Evolutionary conservation across 441 rosid genomes (phyloP).

Genomic region (Gossypium schwendimanii): DNA sequence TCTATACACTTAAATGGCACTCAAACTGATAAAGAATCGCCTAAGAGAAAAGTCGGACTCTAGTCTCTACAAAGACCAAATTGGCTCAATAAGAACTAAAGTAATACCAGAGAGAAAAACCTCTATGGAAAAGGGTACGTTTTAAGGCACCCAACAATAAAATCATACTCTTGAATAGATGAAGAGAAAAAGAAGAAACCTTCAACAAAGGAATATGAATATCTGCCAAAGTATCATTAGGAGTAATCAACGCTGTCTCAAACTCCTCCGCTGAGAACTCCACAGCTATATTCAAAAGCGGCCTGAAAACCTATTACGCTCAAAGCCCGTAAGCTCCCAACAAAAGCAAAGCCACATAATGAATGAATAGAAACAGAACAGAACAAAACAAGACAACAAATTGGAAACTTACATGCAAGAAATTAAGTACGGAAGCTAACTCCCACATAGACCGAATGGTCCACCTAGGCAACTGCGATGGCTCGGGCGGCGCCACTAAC

Average conservation of each 20-base stretch:
- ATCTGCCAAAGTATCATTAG: slow-evolving; percentile 83
- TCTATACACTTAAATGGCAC: background rate
- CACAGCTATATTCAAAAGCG: slow-evolving; percentile 60
- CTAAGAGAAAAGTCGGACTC: background rate
- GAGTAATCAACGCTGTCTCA: slow-evolving; percentile 77
- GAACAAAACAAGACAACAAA: background rate
- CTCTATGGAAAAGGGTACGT: background rate
- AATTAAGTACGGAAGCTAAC: slow-evolving; percentile 85
- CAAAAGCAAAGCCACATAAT: slow-evolving; percentile 8
- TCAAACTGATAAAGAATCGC: slow-evolving; percentile 10
- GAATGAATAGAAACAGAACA: background rate
- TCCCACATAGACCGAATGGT: slow-evolving; percentile 97
- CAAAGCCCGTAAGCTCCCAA: background rate
- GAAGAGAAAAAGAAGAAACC: slow-evolving; percentile 44
- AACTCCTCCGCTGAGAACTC: slow-evolving; percentile 98
- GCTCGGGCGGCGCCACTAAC: slow-evolving; percentile 64
- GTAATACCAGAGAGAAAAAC: background rate
- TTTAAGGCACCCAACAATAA: background rate
- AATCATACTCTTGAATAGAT: background rate
- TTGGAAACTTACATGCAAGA: slow-evolving; percentile 74
- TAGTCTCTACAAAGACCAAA: background rate
- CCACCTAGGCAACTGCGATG: slow-evolving; percentile 83
- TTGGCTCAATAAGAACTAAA: background rate
- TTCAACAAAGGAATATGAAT: slow-evolving; percentile 89
- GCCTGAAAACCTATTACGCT: slow-evolving; percentile 68